Base-by-base conservation (phyloP, 1,139 yeast genomes). In the Magnusiomyces ingens region DNA sequence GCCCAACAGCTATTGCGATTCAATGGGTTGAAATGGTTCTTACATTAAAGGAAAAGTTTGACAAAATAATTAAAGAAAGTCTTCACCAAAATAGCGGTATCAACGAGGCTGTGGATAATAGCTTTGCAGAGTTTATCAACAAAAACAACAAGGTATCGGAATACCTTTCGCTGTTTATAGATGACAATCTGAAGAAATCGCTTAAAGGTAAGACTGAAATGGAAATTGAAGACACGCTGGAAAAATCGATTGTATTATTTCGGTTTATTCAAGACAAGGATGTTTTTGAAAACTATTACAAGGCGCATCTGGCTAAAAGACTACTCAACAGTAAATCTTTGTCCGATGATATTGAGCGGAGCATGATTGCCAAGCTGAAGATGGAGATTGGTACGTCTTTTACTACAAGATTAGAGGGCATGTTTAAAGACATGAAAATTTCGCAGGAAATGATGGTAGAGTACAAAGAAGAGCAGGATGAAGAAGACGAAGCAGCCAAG, bases 291-390 rank as follows among this genome's bases (percentile, higher is more conserved):
- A 82, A 80, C 37, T 84, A 85, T 59, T 93, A 89, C 69, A 91
- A 91, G 61, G 86, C 85, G 53, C 96, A 89, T 70, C 76, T 93
- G 59, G 97, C 98, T 1, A 89, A 88, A 65, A 74, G 99, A 56
- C 66, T 83, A 38, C 75, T 93, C 53, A 82, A 87, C 55, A 67
- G 65, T 53, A 68, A 72, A 51, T 79, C 83, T 0, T 69, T 76
- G 3, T 70, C 79, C 11, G 72, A 74, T 48, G 94, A 87, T 56
- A 71, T 84, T 10, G 98, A 91, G 66, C 82, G 82, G 61, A 71
- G 77, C 53, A 75, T 90, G 67, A 80, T 93, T 38, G 76, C 85
- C 1, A 83, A 80, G 64, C 73, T 91, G 51, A 81, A 85, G 59
- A 83, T 82, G 62, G 96, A 88, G 64, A 77, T 86, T 63, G 97